phyloP scores from a whole-genome alignment of 805 yeast genomes.

The Metschnikowia kunwiensis region DNA sequence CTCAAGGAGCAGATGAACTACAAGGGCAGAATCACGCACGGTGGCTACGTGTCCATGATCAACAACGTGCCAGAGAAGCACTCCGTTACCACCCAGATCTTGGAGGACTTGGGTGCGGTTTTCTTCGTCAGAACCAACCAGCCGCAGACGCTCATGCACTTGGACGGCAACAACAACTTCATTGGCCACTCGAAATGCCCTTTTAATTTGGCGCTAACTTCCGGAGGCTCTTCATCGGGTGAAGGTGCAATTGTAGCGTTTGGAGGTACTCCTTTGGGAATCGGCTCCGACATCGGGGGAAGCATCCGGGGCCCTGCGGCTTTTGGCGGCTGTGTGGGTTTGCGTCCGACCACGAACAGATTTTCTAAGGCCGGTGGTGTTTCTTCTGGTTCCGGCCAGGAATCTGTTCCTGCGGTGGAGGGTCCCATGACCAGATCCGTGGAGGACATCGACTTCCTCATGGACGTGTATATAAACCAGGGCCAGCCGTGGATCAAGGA shows the following conservation, averaged over 20 bases:
- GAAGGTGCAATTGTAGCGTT: constrained; percentile 63
- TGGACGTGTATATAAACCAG: constrained; percentile 56
- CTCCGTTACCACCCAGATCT: constrained; percentile 45
- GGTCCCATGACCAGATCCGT: constrained; percentile 68
- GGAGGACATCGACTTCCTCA: constrained; percentile 66
- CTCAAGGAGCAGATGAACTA: constrained; percentile 62
- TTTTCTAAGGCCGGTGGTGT: constrained; percentile 44
- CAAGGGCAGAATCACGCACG: constrained; percentile 54
- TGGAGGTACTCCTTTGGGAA: constrained; percentile 59
- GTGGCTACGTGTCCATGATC: constrained; percentile 54
- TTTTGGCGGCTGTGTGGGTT: constrained; percentile 57
- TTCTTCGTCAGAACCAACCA: constrained; percentile 63
- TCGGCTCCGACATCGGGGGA: constrained; percentile 74
- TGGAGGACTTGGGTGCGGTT: constrained; percentile 55
- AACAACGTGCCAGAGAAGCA: constrained; percentile 47
- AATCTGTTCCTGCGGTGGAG: constrained; percentile 59
- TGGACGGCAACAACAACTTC: constrained; percentile 59
- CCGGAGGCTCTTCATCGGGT: constrained; percentile 76
- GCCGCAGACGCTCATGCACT: constrained; percentile 70
- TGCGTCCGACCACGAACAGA: constrained; percentile 60
- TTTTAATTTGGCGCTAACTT: constrained; percentile 51
- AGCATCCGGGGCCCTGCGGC: constrained; percentile 69
- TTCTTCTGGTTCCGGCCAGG: constrained; percentile 59
- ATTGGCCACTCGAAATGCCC: constrained; percentile 60
- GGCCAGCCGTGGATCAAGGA: constrained; percentile 65